Evolutionary conservation across 495 filamentous ascomycete genomes (phyloP).

Genomic region (Penicillium canescens): DNA sequence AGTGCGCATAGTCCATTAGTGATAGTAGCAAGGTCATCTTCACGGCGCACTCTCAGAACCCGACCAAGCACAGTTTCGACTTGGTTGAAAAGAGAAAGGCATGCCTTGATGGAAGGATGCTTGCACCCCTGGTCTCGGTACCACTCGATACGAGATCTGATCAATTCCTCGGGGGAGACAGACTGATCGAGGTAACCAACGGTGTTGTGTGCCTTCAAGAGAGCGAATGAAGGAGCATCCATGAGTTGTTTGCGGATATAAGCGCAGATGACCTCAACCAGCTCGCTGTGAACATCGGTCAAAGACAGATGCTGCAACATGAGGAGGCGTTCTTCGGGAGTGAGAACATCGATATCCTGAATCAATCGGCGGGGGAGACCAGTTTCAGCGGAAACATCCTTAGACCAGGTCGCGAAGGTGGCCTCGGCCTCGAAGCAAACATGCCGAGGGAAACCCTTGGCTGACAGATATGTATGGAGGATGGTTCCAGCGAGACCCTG

Average conservation of each 20-base stretch:
- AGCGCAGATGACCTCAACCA: slow-evolving; percentile 34
- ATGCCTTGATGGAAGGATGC: slow-evolving; percentile 39
- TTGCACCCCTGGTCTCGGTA: slow-evolving; percentile 46
- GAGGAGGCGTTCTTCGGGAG: slow-evolving; percentile 51
- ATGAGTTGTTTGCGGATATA: slow-evolving; percentile 51
- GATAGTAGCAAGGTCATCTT: slow-evolving; percentile 42
- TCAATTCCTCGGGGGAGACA: slow-evolving; percentile 39
- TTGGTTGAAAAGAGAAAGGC: slow-evolving; percentile 46
- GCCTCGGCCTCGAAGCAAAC: slow-evolving; percentile 54
- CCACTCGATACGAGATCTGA: slow-evolving; percentile 52
- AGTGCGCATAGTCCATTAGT: slow-evolving; percentile 37
- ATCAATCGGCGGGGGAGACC: slow-evolving; percentile 46
- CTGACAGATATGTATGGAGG: slow-evolving; percentile 58
- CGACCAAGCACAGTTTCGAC: slow-evolving; percentile 39
- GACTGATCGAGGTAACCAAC: slow-evolving; percentile 50
- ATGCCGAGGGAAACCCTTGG: slow-evolving; percentile 46
- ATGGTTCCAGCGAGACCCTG: slow-evolving; percentile 50
- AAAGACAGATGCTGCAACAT: slow-evolving; percentile 51
- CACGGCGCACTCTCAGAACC: slow-evolving; percentile 42
- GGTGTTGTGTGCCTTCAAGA: slow-evolving; percentile 50
- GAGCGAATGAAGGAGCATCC: slow-evolving; percentile 48
- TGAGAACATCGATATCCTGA: slow-evolving; percentile 55
- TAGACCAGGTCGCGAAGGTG: slow-evolving; percentile 40
- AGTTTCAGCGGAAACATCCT: slow-evolving; percentile 30
- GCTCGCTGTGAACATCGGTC: slow-evolving; percentile 30